phyloP scores from a whole-genome alignment of 306 rosid species.

The Cucurbita maxima region DNA sequence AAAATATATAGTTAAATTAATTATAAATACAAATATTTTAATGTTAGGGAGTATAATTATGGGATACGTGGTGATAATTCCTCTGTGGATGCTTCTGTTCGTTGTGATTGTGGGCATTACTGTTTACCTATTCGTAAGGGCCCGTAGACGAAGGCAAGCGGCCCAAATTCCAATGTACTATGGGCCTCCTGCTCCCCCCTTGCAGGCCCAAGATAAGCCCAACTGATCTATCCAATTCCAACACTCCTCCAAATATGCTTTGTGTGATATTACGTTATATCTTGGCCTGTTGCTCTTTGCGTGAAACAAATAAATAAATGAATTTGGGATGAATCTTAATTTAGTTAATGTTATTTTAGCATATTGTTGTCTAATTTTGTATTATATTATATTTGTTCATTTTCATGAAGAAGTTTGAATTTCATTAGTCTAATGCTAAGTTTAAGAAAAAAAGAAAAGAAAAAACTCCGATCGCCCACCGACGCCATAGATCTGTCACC shows the following conservation, averaged over 20 bases:
- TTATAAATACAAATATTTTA: not conserved
- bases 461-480: too few species aligned
- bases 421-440: too few species aligned
- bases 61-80: not conserved
- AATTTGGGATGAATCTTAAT: not conserved
- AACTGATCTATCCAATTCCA: not conserved
- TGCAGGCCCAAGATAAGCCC: slow-evolving; percentile 21
- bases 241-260: not conserved
- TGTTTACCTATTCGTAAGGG: slow-evolving; percentile 33
- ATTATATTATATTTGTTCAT: not conserved
- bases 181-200: slow-evolving; percentile 42
- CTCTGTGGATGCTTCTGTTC: not conserved
- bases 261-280: not conserved
- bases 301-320: not conserved
- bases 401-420: too few species aligned
- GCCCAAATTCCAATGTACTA: not conserved
- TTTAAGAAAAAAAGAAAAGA: too few species aligned
- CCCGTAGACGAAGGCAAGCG: slow-evolving; percentile 19
- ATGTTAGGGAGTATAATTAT: not conserved
- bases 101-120: not conserved
- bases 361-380: not conserved
- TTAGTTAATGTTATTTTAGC: not conserved
- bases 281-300: not conserved
- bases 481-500: too few species aligned
- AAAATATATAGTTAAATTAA: too few species aligned